Conservation (phyloP, 345 rosid genomes). For the Corchorus olitorius region DNA sequence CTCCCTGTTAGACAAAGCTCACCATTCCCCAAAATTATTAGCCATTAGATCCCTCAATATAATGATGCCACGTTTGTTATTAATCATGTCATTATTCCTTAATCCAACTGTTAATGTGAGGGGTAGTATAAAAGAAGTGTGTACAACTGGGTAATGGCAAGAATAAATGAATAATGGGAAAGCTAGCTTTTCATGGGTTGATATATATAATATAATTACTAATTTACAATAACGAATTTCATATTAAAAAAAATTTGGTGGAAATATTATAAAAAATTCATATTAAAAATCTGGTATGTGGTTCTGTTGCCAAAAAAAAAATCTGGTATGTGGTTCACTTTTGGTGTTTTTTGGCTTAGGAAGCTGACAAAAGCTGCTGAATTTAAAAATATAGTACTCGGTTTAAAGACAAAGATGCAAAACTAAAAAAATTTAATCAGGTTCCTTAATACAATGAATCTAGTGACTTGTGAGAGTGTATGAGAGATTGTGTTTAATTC, state of each 20-base stretch:
- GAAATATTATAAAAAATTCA: too few relatives aligned
- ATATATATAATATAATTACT: too few relatives aligned
- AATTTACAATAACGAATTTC: too few relatives aligned
- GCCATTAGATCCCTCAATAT: slow-evolving; percentile 16
- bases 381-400: slow-evolving; percentile 14
- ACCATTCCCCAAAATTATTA: background rate
- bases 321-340: too few relatives aligned
- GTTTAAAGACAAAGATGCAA: slow-evolving; percentile 2
- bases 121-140: slow-evolving; percentile 10
- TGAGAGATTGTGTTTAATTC: background rate
- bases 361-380: slow-evolving; percentile 38
- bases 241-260: too few relatives aligned
- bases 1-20: background rate
- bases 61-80: slow-evolving; percentile 12
- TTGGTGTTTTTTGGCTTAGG: background rate
- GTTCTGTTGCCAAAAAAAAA: too few relatives aligned
- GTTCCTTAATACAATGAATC: slow-evolving; percentile 42
- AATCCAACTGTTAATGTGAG: slow-evolving; percentile 28
- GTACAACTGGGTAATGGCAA: slow-evolving; percentile 21
- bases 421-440: background rate
- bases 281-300: too few relatives aligned
- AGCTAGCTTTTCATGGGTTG: background rate
- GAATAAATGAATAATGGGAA: background rate
- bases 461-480: slow-evolving; percentile 18
- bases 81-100: slow-evolving; percentile 29